phyloP scores from a whole-genome alignment of 176 grass and related monocot genomes.

The Carex scoparia region DNA sequence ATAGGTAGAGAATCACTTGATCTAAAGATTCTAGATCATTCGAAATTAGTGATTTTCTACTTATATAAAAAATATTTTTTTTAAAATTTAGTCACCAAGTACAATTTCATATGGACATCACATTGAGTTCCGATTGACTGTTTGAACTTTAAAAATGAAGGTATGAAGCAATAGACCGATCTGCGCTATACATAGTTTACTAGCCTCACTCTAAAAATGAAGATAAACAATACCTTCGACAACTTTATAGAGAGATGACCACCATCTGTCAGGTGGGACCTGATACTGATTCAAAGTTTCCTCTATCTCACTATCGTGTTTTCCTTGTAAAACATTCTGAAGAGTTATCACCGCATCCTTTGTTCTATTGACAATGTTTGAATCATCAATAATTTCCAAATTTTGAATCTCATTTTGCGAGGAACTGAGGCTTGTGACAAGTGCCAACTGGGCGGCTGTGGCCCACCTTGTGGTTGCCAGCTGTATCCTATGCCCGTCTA shows the following conservation, averaged over 20 bases:
- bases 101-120: no score
- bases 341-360: conserved; percentile 93
- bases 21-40: no score
- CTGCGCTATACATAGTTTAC: no score
- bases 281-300: conserved; percentile 61
- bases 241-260: conserved; percentile 96
- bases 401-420: conserved; percentile 76
- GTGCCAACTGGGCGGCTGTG: conserved; percentile 70
- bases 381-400: conserved; percentile 53
- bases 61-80: no score
- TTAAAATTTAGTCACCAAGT: no score
- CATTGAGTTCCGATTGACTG: no score
- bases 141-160: no score
- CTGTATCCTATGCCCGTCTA: conserved; percentile 64
- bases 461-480: conserved; percentile 85
- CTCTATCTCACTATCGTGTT: conserved; percentile 70
- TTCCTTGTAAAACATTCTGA: conserved; percentile 86
- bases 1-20: no score
- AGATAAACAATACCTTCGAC: conserved; percentile 65
- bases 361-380: conserved; percentile 77
- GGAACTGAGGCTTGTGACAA: conserved; percentile 63
- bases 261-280: conserved; percentile 74
- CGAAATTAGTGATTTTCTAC: no score
- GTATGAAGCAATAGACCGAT: no score
- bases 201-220: neutral